Percentiles rank a stretch among this genome's conserved stretches.
Evolutionary conservation across 129 eudicot species (phyloP).

Genomic region (Rutidosis leptorrhynchoides): DNA sequence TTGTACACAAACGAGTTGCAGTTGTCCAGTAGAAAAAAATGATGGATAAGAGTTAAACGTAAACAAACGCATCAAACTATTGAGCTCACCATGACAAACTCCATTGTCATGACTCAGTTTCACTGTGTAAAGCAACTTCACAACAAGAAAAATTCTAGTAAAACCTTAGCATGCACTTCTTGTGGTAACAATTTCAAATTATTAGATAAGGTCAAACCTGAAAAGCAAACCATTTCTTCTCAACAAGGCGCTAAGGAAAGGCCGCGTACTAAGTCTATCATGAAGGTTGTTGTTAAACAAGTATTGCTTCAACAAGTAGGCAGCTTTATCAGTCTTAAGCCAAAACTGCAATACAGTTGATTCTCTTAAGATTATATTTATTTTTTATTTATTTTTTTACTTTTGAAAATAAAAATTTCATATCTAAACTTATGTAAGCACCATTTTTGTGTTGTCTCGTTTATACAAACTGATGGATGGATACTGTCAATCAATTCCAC

Average conservation of each 20-base stretch:
- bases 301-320: constrained; percentile 84
- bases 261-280: constrained; percentile 93
- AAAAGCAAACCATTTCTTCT: constrained; percentile 97
- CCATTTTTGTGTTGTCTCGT: no score
- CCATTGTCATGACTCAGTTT: constrained; percentile 95
- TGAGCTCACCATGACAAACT: constrained; percentile 86
- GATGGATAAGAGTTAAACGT: constrained; percentile 2
- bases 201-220: constrained; percentile 51
- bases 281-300: constrained; percentile 95
- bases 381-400: no score
- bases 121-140: constrained; percentile 86
- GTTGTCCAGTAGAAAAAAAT: neutral
- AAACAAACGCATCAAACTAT: constrained; percentile 11
- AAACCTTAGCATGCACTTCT: constrained; percentile 17
- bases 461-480: no score
- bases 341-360: constrained; percentile 61
- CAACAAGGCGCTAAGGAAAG: constrained; percentile 82
- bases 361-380: constrained; percentile 5
- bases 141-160: constrained; percentile 28
- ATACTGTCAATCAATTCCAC: no score
- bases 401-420: neutral
- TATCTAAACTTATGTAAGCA: constrained; percentile 9
- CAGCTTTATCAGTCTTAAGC: constrained; percentile 99
- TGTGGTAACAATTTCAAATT: neutral
- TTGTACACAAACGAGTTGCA: neutral